A percentile compares a stretch with the other conserved stretches of the same genome.
Evolutionary conservation across 768 basidiomycete genomes (phyloP).

Genomic region (Lactarius sanguifluus): DNA sequence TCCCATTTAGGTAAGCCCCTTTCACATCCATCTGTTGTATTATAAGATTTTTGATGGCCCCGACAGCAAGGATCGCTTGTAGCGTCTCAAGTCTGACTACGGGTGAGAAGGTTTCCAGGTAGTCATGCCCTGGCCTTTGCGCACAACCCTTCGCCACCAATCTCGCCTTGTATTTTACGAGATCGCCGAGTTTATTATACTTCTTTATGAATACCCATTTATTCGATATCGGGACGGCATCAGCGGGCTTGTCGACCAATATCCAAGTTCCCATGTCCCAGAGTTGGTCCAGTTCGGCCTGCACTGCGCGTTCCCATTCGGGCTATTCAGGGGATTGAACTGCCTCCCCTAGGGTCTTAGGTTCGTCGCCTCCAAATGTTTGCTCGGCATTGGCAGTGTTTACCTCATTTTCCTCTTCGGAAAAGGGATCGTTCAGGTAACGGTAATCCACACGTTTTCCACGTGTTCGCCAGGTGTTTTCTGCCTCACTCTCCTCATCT

Average conservation of each 20-base stretch:
- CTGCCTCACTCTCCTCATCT: too few relatives aligned
- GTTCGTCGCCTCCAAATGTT: too few relatives aligned
- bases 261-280: background rate
- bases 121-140: background rate
- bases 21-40: background rate
- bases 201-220: background rate
- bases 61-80: background rate
- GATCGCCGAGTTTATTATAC: background rate
- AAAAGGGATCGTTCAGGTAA: too few relatives aligned
- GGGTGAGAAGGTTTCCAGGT: background rate
- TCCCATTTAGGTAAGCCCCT: background rate
- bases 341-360: too few relatives aligned
- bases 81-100: background rate
- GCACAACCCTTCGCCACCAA: background rate
- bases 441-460: too few relatives aligned
- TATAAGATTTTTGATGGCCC: rapidly evolving
- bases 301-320: background rate
- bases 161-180: background rate
- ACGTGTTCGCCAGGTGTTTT: too few relatives aligned
- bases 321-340: too few relatives aligned
- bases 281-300: background rate
- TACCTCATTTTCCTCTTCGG: too few relatives aligned
- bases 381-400: too few relatives aligned
- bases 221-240: background rate
- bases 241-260: background rate